Conservation (phyloP, 306 rosid species). For the Acacia crassicarpa region DNA sequence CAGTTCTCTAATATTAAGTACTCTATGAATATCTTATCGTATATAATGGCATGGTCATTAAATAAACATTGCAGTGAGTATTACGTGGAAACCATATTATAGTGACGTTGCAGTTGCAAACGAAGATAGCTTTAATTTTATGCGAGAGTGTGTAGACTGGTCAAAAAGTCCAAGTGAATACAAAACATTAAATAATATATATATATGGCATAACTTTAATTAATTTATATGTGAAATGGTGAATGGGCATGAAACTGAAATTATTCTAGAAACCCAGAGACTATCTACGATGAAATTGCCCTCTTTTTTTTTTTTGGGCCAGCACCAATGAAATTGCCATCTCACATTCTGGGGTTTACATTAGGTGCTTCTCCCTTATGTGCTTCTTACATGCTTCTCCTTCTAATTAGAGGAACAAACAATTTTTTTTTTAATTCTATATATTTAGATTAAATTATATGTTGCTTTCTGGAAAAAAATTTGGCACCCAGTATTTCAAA, state of each 20-base stretch:
- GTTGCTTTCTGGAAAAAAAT: no score
- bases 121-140: neutral
- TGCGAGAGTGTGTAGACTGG: neutral
- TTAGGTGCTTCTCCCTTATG: no score
- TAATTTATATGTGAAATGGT: neutral
- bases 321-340: neutral
- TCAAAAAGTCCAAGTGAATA: neutral
- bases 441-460: no score
- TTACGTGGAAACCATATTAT: neutral
- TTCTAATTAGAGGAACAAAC: no score
- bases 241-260: neutral
- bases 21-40: no score
- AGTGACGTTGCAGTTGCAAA: neutral
- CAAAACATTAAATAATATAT: neutral
- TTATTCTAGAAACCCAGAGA: conserved; percentile 18
- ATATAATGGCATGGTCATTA: neutral
- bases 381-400: no score
- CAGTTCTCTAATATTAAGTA: no score
- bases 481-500: no score
- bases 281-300: neutral
- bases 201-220: neutral
- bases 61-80: neutral
- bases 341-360: no score
- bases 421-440: no score
- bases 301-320: no score